Evolutionary conservation across 2,329 filamentous ascomycete genomes (phyloP).

Genomic region (Ophiostoma novo-ulmi): DNA sequence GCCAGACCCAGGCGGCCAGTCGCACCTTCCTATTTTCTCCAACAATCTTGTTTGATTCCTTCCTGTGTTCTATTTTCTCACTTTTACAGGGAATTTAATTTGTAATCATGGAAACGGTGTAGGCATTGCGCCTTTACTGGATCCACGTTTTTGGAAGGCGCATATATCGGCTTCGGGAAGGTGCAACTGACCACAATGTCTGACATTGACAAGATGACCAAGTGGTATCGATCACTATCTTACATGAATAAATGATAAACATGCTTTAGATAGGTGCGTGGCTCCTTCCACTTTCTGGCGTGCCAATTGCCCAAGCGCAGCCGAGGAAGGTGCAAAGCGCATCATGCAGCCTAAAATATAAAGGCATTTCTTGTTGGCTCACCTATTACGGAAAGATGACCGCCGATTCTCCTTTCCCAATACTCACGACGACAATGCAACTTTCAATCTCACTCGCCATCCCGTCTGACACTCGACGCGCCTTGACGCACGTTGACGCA

Average conservation of each 20-base stretch:
- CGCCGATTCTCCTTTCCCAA: background rate
- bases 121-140: background rate
- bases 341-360: background rate
- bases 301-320: background rate
- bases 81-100: background rate
- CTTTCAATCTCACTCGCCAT: background rate
- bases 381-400: background rate
- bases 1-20: background rate
- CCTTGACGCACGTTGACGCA: background rate
- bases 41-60: background rate
- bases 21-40: background rate
- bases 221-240: background rate
- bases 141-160: constrained; percentile 4
- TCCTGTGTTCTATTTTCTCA: background rate
- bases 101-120: background rate
- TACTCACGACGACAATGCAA: background rate
- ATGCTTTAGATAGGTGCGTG: background rate
- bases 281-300: background rate
- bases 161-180: constrained; percentile 3
- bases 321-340: background rate
- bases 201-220: background rate
- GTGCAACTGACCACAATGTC: background rate
- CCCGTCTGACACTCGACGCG: background rate
- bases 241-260: no score
- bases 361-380: background rate